Base-by-base conservation (phyloP, 78 protist species). In the Dictyostelium citrinum region DNA sequence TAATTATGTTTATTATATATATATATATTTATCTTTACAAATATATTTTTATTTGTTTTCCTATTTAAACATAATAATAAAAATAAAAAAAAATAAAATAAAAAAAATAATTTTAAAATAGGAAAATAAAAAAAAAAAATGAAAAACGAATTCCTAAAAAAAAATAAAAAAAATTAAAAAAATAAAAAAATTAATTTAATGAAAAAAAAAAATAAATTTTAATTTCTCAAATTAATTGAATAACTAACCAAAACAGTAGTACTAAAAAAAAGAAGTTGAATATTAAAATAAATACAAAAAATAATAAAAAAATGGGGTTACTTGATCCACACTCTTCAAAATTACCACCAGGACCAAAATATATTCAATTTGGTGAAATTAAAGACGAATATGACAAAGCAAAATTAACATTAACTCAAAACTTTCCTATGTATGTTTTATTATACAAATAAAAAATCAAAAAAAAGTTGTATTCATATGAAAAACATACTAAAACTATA, bases 361-460 rank as follows among this genome's bases (percentile, higher is more conserved):
- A 64, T 16, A 80, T 84, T 33, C 33, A 84, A 35, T 49, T 84
- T 67, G 74, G 70, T 58, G 91, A 84, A 61, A 46, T 58, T 9
- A 84, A 84, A 75, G 91, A 84, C 58, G 83, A 84, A n/a, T 84
- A 75, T 27, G 91, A 84, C 29, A 49, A 67, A 75, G 80, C 70
- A 49, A 84, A 84, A 67, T 58, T 68, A 35, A 8, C 75, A 22
- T 41, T 84, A 29, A 39, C 77, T 17, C n/a, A 12, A 24, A 83
- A 84, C 1, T 84, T 84, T 27, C 91, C 91, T 16, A 22, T 37
- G 58, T 55, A 55, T 20, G 27, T 49, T 49, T 39, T 39, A 39
- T 39, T 39, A 5, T 39, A 39, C 2, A 39, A 39, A 39, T 39
- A 39, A 39, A 39, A 39, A 39, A 39, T 1, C 5, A 39, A 39